Base-by-base conservation (phyloP, 2,329 filamentous ascomycete species). In the Colletotrichum gigasporum region DNA sequence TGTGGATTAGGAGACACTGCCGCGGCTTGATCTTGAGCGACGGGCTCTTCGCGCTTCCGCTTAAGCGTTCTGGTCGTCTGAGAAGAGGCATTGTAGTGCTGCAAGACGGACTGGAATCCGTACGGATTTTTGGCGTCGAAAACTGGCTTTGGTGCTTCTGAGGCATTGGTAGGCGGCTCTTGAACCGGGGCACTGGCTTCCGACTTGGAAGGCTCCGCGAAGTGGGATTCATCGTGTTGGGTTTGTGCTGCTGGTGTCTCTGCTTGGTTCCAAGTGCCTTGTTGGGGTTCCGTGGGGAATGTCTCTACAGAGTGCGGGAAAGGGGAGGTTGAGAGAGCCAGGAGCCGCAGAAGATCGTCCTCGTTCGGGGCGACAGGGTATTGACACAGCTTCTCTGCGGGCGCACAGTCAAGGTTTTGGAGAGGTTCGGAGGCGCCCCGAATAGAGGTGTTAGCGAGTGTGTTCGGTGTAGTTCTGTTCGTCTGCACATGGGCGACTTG, bases 101-200 rank as follows among this genome's bases (percentile, higher is more conserved):
- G 39, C 6, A 53, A 16, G 44, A 60, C 34, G 34, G 61, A 47
- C 14, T 64, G 61, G 16, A 32, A 32, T 9, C 61, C 61, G 22
- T 64, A 60, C 5, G 55, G 47, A 8, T 55, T 56, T 14, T 35
- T 8, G 18, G 18, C 18, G 18, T 54, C 16, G 35, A 39, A 39
- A 16, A 39, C 7, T 5, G 35, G 7, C n/a, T 14, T 39, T n/a
- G 35, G 9, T 39, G 35, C 11, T 39, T 14, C 11, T 39, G n/a
- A 16, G 11, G n/a, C 35, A 16, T 8, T 39, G 35, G n/a, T n/a
- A n/a, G n/a, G n/a, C n/a, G n/a, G n/a, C n/a, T 20, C 9, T 5
- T 14, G 35, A 18, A n/a, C n/a, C 8, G n/a, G n/a, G 12, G 35
- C 14, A 16, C 35, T 18, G 35, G n/a, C 35, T 39, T 39, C n/a